Base-by-base conservation (phyloP, 1,284 basidiomycete species). In the Amylostereum chailletii region DNA sequence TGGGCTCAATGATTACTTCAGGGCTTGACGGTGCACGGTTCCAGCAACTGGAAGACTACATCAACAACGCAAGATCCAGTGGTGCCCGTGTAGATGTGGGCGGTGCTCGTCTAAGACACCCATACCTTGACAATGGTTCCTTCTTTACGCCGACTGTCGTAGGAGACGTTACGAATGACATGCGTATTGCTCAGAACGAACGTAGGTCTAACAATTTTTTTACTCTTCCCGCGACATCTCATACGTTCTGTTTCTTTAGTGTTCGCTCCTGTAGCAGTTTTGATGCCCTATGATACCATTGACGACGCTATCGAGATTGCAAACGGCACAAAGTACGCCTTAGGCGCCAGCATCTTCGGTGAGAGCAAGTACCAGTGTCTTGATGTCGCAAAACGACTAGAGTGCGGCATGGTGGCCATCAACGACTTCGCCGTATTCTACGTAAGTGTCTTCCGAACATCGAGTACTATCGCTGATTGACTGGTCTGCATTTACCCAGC, bases 321-420 rank as follows among this genome's bases (percentile, higher is more conserved):
- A 0, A 97, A 97, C 61, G 75, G 77, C 10, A 92, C 90, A 1
- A 75, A 79, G 34, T 98, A 90, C 65, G 95, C 90, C 11, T 79
- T 99, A n/a, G 95, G 94, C 42, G 91, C 92, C 1, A 90, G 90
- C 51, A 90, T 99, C n/a, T 98, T 94, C 62, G 94, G 94, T 6
- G 83, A 83, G 8, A 79, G 86, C 60, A 81, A 86, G 60, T 72
- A 75, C 32, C 71, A 87, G 42, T 94, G 91, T 61, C 58, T 86
- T 47, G 72, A 82, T 48, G 85, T 98, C 8, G 92, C 93, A 11
- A 78, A 81, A 50, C 68, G 73, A 46, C 68, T 98, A 44, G 79
- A 94, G 51, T 94, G 91, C 57, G 95, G 95, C 38, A 98, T 99
- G 95, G 94, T 98, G 6, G 87, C 94, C 36, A 77, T 97, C 59